These are phyloP conservation scores for Trypanosoma rangeli DNA, from an alignment of 208 protist species.

Conservation along the genomic window DNA sequence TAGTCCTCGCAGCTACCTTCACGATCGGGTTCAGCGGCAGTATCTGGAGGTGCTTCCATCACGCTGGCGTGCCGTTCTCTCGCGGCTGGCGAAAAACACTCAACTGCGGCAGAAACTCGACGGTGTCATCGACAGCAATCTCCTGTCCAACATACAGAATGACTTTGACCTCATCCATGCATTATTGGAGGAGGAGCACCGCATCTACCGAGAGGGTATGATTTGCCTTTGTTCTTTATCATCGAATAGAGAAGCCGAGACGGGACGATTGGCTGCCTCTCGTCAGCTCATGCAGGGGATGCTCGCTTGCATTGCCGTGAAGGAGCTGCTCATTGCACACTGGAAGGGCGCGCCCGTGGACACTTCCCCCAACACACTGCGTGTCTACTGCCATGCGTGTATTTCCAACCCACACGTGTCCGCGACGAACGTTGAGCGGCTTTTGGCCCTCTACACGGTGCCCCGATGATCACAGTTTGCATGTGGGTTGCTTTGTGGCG, in stretches of 20 bases:
- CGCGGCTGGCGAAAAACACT: constrained; percentile 38
- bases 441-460: constrained; percentile 13
- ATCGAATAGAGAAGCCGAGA: not conserved
- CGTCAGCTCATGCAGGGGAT: constrained; percentile 37
- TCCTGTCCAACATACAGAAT: constrained; percentile 24
- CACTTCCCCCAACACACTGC: constrained; percentile 51
- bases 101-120: constrained; percentile 28
- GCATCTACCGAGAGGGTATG: constrained; percentile 40
- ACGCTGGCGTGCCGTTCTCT: constrained; percentile 38
- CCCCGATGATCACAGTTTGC: not conserved
- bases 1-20: constrained; percentile 6
- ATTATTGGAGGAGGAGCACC: constrained; percentile 49
- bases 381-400: constrained; percentile 60
- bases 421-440: constrained; percentile 27
- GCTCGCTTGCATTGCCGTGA: constrained; percentile 36
- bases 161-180: constrained; percentile 38
- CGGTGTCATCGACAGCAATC: not conserved
- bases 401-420: constrained; percentile 36
- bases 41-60: constrained; percentile 21
- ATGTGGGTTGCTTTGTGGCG: not conserved
- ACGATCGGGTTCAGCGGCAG: constrained; percentile 14
- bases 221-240: not conserved
- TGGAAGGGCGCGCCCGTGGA: constrained; percentile 30
- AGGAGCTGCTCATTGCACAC: constrained; percentile 51
- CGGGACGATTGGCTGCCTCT: not conserved